Conservation (phyloP, 2,329 filamentous ascomycete species). For the Sporothrix brasiliensis region DNA sequence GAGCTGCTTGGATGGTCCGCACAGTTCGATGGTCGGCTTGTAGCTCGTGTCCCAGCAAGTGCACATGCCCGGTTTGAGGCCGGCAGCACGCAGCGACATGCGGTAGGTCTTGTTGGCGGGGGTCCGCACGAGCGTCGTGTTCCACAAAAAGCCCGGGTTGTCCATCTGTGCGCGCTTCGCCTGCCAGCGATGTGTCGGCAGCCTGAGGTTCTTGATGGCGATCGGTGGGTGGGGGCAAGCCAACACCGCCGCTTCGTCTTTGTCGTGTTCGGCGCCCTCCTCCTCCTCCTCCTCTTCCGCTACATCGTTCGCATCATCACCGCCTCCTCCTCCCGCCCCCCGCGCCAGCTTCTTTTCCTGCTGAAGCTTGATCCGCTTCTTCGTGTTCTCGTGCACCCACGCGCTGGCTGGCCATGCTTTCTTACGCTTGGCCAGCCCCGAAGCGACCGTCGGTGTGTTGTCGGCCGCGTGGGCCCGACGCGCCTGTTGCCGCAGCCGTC, state of each 20-base stretch:
- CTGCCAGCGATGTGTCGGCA: slow-evolving; percentile 93
- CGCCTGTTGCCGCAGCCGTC: slow-evolving; percentile 70
- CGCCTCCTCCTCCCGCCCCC: not conserved
- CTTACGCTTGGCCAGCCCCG: slow-evolving; percentile 53
- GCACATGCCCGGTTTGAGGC: slow-evolving; percentile 70
- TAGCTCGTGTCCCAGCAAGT: slow-evolving; percentile 90
- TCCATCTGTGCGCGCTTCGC: slow-evolving; percentile 92
- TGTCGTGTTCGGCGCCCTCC: slow-evolving; percentile 42
- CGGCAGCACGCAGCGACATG: slow-evolving; percentile 78
- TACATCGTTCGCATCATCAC: not conserved
- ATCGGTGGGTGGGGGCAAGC: slow-evolving; percentile 70
- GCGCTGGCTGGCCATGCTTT: slow-evolving; percentile 37
- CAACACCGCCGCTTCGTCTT: not conserved
- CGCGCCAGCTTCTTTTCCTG: slow-evolving; percentile 32
- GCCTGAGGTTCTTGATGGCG: slow-evolving; percentile 86
- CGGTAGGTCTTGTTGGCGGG: slow-evolving; percentile 90
- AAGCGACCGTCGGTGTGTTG: slow-evolving; percentile 79
- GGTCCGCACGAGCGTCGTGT: slow-evolving; percentile 81
- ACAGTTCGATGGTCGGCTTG: slow-evolving; percentile 80
- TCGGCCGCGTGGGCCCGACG: slow-evolving; percentile 79
- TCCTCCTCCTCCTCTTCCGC: slow-evolving; percentile 8
- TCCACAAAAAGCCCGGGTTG: slow-evolving; percentile 77
- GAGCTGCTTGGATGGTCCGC: slow-evolving; percentile 52
- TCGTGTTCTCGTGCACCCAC: slow-evolving; percentile 39
- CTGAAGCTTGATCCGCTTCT: slow-evolving; percentile 40